Percentiles rank a stretch among this genome's conserved stretches.
phyloP scores from a whole-genome alignment of 2,329 filamentous ascomycete genomes.

The Verticillium alfalfae region DNA sequence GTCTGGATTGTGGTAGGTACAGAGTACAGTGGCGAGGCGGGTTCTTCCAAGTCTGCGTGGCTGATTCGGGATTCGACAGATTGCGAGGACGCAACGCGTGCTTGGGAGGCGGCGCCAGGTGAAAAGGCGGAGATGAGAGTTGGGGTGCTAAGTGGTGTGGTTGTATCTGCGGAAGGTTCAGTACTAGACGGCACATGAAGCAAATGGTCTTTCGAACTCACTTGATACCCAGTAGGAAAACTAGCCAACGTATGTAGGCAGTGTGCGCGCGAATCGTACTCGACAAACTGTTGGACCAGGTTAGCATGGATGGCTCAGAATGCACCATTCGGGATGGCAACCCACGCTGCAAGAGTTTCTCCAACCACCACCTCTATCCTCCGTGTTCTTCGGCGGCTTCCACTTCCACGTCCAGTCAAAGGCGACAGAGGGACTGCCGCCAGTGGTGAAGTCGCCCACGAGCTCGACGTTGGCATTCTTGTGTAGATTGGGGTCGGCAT shows the following conservation, averaged over 20 bases:
- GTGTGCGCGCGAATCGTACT: conserved; percentile 93
- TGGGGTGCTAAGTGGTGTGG: conserved; percentile 48
- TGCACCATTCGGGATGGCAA: conserved; percentile 5
- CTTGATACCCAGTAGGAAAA: conserved; percentile 96
- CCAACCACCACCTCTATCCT: conserved; percentile 89
- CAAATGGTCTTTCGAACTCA: conserved; percentile 28
- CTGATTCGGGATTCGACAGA: conserved; percentile 81
- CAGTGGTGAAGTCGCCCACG: conserved; percentile 85
- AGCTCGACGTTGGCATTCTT: conserved; percentile 95
- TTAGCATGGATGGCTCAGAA: not conserved
- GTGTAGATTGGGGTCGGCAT: conserved; percentile 94
- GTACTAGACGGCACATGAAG: too few species aligned
- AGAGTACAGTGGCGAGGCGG: conserved; percentile 38
- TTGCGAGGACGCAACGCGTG: conserved; percentile 81
- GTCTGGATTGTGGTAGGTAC: conserved; percentile 7
- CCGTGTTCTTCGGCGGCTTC: conserved; percentile 76
- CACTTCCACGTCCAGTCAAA: conserved; percentile 98
- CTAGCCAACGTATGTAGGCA: conserved; percentile 80
- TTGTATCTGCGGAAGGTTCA: conserved; percentile 29
- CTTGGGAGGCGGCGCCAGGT: conserved; percentile 67
- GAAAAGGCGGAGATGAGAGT: conserved; percentile 65
- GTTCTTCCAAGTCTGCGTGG: conserved; percentile 61
- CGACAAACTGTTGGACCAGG: conserved; percentile 64
- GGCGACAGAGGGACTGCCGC: conserved; percentile 74
- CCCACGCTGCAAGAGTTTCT: conserved; percentile 86